These are phyloP conservation scores for Hura crepitans DNA, from an alignment of 441 rosid genomes.

Conservation along the genomic window DNA sequence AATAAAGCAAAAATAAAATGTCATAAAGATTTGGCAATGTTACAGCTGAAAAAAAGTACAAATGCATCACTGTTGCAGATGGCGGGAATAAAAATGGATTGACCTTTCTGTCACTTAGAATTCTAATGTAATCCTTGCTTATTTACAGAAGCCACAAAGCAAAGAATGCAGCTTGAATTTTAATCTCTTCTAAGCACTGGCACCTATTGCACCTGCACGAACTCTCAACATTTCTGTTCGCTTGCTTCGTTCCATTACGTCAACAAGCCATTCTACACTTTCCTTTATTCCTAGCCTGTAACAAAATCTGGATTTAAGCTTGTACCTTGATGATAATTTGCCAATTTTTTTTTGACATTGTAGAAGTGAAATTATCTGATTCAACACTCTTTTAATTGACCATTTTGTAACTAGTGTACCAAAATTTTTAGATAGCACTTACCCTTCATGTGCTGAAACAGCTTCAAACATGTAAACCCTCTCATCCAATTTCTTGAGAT, in stretches of 20 bases:
- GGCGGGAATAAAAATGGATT: conserved; percentile 14
- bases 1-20: background rate
- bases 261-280: conserved; percentile 82
- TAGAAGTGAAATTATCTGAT: background rate
- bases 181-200: conserved; percentile 33
- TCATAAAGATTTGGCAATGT: background rate
- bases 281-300: conserved; percentile 86
- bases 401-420: background rate
- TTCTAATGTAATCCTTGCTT: conserved; percentile 33
- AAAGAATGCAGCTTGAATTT: conserved; percentile 16
- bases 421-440: conserved; percentile 19
- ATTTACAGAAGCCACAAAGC: conserved; percentile 50
- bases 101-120: conserved; percentile 32
- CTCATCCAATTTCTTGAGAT: conserved; percentile 88
- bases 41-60: background rate
- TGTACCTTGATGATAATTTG: background rate
- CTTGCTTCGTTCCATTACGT: conserved; percentile 94
- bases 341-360: background rate
- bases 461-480: conserved; percentile 91
- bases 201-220: conserved; percentile 52
- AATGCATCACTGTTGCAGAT: conserved; percentile 5
- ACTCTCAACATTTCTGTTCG: conserved; percentile 80
- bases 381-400: background rate
- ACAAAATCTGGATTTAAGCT: conserved; percentile 12
- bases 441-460: conserved; percentile 91